phyloP scores from a whole-genome alignment of 2,329 filamentous ascomycete species.

The Fusarium sacchari region DNA sequence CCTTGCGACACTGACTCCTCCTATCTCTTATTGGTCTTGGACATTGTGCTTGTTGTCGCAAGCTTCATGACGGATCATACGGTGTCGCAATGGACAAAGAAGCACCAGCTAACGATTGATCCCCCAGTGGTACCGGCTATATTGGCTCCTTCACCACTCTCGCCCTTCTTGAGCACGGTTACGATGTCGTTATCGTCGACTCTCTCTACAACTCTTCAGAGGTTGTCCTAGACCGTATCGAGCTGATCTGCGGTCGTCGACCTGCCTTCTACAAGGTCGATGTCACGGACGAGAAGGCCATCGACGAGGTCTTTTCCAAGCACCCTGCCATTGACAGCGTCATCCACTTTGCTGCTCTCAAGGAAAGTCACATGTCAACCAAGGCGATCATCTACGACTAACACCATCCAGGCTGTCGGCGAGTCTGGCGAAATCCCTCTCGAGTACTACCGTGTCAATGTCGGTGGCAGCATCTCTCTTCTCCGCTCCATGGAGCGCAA shows the following conservation, averaged over 20 bases:
- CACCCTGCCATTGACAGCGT: constrained; percentile 97
- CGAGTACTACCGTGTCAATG: constrained; percentile 98
- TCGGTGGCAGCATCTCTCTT: constrained; percentile 88
- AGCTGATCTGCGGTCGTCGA: constrained; percentile 89
- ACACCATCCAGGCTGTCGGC: constrained; percentile 80
- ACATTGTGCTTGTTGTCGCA: constrained; percentile 28
- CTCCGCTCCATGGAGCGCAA: constrained; percentile 88
- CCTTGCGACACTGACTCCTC: constrained; percentile 27
- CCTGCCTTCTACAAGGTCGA: constrained; percentile 87
- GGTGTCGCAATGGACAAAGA: constrained; percentile 22
- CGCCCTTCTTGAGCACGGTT: constrained; percentile 90
- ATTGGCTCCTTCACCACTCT: constrained; percentile 98
- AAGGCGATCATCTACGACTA: not conserved
- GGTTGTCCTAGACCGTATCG: constrained; percentile 92
- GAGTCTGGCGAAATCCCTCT: constrained; percentile 94
- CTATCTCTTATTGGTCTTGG: constrained; percentile 1
- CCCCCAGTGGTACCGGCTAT: constrained; percentile 90
- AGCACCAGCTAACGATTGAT: constrained; percentile 32
- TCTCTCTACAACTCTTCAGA: constrained; percentile 96
- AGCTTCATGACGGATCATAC: constrained; percentile 3
- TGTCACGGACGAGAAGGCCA: constrained; percentile 83
- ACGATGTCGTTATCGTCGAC: constrained; percentile 96
- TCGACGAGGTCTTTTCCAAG: constrained; percentile 88
- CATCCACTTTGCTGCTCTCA: constrained; percentile 97
- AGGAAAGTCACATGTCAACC: constrained; percentile 64